phyloP scores from a whole-genome alignment of 1,139 yeast species.

The Hansenula sp. region DNA sequence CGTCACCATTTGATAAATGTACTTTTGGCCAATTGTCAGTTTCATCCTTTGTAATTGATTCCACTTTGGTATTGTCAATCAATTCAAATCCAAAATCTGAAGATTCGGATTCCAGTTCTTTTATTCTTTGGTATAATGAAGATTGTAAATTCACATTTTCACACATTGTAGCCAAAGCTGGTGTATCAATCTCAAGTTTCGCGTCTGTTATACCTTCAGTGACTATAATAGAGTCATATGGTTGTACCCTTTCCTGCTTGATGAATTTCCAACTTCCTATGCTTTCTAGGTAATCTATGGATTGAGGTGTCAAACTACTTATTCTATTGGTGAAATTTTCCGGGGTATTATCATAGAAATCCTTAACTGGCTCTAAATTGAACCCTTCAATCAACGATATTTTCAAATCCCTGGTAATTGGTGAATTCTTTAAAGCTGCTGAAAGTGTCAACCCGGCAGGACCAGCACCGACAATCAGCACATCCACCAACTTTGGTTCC shows the following conservation, averaged over 20 bases:
- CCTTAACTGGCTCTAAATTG: conserved; percentile 47
- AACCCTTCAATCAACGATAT: conserved; percentile 75
- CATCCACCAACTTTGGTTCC: conserved; percentile 39
- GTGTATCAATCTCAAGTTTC: conserved; percentile 65
- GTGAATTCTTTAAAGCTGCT: conserved; percentile 68
- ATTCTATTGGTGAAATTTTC: conserved; percentile 69
- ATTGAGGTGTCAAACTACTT: conserved; percentile 79
- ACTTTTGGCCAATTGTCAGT: conserved; percentile 73
- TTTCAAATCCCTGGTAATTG: conserved; percentile 51
- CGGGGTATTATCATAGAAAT: conserved; percentile 54
- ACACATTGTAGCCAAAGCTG: conserved; percentile 75
- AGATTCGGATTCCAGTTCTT: conserved; percentile 31
- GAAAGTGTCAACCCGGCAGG: conserved; percentile 93
- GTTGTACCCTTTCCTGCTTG: conserved; percentile 63
- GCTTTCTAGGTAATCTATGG: conserved; percentile 58
- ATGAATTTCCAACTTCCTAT: conserved; percentile 79
- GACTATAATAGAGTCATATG: conserved; percentile 77
- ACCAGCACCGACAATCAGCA: conserved; percentile 93
- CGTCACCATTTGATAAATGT: conserved; percentile 60
- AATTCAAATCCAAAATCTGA: conserved; percentile 37
- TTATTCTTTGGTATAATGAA: conserved; percentile 53
- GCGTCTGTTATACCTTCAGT: conserved; percentile 81
- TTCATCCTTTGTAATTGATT: conserved; percentile 35
- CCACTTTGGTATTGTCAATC: conserved; percentile 64
- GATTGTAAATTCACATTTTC: conserved; percentile 85